Conservation (phyloP, 495 filamentous ascomycete genomes). For the Elasticomyces elasticus region DNA sequence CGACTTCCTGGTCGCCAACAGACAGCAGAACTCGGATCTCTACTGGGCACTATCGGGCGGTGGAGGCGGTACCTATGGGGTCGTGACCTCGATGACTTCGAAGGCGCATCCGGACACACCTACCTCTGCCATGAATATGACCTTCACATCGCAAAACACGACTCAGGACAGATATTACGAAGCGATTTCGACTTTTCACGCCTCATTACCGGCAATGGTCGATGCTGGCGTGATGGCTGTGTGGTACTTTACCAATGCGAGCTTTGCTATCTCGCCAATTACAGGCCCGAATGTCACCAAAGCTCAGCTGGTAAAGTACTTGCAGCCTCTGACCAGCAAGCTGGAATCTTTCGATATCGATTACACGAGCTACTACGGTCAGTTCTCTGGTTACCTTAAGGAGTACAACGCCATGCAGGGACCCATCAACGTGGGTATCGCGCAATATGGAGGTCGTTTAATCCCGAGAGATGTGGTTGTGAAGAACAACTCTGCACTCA, state of each 20-base stretch:
- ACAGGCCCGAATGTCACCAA: slow-evolving; percentile 31
- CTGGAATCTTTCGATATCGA: slow-evolving; percentile 8
- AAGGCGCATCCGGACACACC: slow-evolving; percentile 16
- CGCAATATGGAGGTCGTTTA: slow-evolving; percentile 50
- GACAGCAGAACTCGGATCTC: slow-evolving; percentile 14
- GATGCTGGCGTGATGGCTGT: slow-evolving; percentile 46
- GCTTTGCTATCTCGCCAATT: slow-evolving; percentile 38
- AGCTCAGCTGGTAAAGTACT: slow-evolving; percentile 28
- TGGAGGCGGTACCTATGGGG: slow-evolving; percentile 22
- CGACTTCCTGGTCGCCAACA: slow-evolving; percentile 6
- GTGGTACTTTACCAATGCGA: slow-evolving; percentile 40
- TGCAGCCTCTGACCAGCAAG: slow-evolving; percentile 29
- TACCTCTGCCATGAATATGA: slow-evolving; percentile 14
- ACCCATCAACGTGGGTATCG: slow-evolving; percentile 37
- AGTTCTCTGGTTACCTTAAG: slow-evolving; percentile 24
- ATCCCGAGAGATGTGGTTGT: slow-evolving; percentile 43
- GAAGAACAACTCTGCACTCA: slow-evolving; percentile 41
- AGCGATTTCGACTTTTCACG: slow-evolving; percentile 33
- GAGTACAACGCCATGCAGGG: slow-evolving; percentile 30
- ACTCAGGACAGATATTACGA: slow-evolving; percentile 38
- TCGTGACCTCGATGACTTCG: slow-evolving; percentile 14
- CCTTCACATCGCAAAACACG: slow-evolving; percentile 9
- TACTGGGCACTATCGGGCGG: slow-evolving; percentile 23
- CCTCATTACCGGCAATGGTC: slow-evolving; percentile 35
- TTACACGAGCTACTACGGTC: slow-evolving; percentile 11